phyloP scores from a whole-genome alignment of 1,139 yeast species.

The Taphrina wiesneri region DNA sequence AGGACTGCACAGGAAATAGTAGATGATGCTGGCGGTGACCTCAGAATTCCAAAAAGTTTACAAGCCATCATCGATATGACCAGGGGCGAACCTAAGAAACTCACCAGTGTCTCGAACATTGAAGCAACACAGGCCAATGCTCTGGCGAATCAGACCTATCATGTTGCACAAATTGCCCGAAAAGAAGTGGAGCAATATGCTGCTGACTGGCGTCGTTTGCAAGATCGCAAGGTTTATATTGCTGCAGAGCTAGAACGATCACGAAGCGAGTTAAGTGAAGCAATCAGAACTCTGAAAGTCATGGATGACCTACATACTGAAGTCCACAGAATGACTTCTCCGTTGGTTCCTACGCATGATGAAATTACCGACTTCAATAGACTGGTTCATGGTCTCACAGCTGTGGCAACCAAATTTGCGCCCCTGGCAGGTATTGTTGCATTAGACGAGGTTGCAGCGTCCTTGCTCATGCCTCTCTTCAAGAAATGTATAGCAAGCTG shows the following conservation, averaged over 20 bases:
- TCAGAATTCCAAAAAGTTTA: slow-evolving; percentile 47
- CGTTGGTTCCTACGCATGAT: slow-evolving; percentile 5
- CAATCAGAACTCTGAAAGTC: slow-evolving; percentile 37
- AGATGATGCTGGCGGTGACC: slow-evolving; percentile 48
- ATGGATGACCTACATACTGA: slow-evolving; percentile 29
- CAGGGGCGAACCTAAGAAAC: slow-evolving; percentile 38
- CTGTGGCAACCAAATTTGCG: slow-evolving; percentile 42
- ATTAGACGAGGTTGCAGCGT: slow-evolving; percentile 44
- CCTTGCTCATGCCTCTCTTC: slow-evolving; percentile 44
- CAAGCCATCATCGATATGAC: slow-evolving; percentile 45
- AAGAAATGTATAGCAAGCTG: slow-evolving; percentile 44
- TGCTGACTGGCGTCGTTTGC: slow-evolving; percentile 43
- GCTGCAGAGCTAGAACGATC: slow-evolving; percentile 41
- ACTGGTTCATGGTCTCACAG: slow-evolving; percentile 40
- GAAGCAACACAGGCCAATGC: slow-evolving; percentile 33
- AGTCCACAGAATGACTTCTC: slow-evolving; percentile 25
- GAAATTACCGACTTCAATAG: slow-evolving; percentile 28
- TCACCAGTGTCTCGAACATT: slow-evolving; percentile 27
- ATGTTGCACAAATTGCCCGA: slow-evolving; percentile 42
- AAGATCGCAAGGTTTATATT: slow-evolving; percentile 41
- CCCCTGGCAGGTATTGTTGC: slow-evolving; percentile 39
- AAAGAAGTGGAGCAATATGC: slow-evolving; percentile 42
- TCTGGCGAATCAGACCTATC: slow-evolving; percentile 24
- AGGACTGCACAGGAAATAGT: slow-evolving; percentile 50
- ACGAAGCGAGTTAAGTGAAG: slow-evolving; percentile 39